Base-by-base conservation (phyloP, 1,284 basidiomycete species). In the Cryptococcus sp. region DNA sequence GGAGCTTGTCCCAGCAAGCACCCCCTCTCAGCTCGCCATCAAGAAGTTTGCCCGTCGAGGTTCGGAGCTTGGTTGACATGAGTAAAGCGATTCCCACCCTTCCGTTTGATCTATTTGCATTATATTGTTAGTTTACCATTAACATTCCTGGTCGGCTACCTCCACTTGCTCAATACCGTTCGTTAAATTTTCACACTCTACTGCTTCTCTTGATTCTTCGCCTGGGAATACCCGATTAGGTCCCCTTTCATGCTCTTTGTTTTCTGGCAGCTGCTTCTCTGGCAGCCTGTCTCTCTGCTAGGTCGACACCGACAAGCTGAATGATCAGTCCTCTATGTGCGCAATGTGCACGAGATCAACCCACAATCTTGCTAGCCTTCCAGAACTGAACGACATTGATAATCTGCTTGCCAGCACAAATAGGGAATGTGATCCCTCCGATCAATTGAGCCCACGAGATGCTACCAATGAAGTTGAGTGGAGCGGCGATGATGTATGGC, bases 311-410 rank as follows among this genome's bases (percentile, higher is more conserved):
- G 30, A 93, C 90, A 13, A 94, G 82, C 76, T 78, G 53, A 7
- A 32, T 11, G 14, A 23, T 23, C 23, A 23, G 23, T 23, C 23
- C 23, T 23, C 23, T 23, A 23, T 23, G 23, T 23, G 23, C 23
- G 23, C 23, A 23, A 23, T 23, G 23, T 23, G 23, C 23, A 23
- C 23, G 23, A 23, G 2, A 23, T 23, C 23, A 3, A 73, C 76
- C 63, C 45, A 78, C 76, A 65, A 95, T 89, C 80, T 98, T 98
- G 64, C 89, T 89, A 32, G 95, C 95, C 76, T 98, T 99, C 94
- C 94, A 98, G 63, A 98, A 86, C 76, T 99, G 96, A 5, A 99
- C 93, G 46, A 89, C 78, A 76, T 97, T 98, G 80, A 99, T 91
- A 58, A 95, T 70, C 75, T 98, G 97, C 81, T 98, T 99, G 59